These are phyloP conservation scores for Knoxdaviesia capensis DNA, from an alignment of 2,329 filamentous ascomycete species.

Conservation along the genomic window DNA sequence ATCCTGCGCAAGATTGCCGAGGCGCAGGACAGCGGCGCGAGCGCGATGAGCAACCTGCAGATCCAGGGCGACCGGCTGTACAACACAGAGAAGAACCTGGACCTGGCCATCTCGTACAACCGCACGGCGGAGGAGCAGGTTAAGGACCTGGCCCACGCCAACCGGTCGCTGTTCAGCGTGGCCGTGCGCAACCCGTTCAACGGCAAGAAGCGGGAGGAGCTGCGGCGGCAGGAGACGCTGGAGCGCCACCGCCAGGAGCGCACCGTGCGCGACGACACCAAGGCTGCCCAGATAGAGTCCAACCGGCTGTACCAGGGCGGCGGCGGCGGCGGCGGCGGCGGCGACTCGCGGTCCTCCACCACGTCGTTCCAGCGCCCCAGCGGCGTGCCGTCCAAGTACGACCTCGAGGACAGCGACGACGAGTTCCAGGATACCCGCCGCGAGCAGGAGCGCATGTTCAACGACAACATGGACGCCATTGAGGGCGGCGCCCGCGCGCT, in stretches of 20 bases:
- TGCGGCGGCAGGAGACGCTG: slow-evolving; percentile 47
- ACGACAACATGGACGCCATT: slow-evolving; percentile 41
- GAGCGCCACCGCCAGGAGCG: slow-evolving; percentile 34
- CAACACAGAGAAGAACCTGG: slow-evolving; percentile 67
- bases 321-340: slow-evolving; percentile 10
- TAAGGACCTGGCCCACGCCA: slow-evolving; percentile 64
- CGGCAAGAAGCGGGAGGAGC: slow-evolving; percentile 39
- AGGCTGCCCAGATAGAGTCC: slow-evolving; percentile 5
- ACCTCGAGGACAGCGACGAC: slow-evolving; percentile 57
- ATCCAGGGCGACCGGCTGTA: slow-evolving; percentile 64
- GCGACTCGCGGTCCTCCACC: not conserved
- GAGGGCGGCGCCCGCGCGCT: slow-evolving; percentile 49
- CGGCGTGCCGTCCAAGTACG: slow-evolving; percentile 33
- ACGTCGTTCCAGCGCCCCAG: slow-evolving; percentile 2
- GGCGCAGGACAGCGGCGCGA: slow-evolving; percentile 49
- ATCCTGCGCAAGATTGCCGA: slow-evolving; percentile 47
- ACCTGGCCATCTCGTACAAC: slow-evolving; percentile 59
- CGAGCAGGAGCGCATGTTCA: slow-evolving; percentile 32
- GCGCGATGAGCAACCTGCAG: slow-evolving; percentile 53
- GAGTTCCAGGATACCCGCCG: slow-evolving; percentile 26
- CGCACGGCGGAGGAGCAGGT: slow-evolving; percentile 61
- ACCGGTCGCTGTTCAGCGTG: slow-evolving; percentile 79
- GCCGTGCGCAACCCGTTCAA: slow-evolving; percentile 66
- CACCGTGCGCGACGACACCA: slow-evolving; percentile 12
- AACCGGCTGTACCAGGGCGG: slow-evolving; percentile 4